Evolutionary conservation across 805 yeast genomes (phyloP).

Genomic region (Schwanniomyces yamadae): DNA sequence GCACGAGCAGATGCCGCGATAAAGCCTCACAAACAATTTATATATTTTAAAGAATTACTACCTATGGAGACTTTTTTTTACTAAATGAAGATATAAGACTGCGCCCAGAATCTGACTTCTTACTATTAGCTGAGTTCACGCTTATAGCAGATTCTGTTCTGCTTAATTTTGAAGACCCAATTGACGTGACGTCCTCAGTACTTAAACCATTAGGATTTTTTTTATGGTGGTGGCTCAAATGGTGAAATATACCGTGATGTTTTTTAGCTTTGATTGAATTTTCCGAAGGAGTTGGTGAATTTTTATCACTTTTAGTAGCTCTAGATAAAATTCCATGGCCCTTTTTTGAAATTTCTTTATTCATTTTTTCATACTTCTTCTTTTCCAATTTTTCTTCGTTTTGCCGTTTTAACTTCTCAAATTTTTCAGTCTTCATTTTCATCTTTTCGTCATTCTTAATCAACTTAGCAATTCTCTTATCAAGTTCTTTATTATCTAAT

Average conservation of each 20-base stretch:
- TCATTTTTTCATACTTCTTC: slow-evolving; percentile 2
- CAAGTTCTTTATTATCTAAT: slow-evolving; percentile 26
- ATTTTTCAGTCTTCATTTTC: slow-evolving; percentile 11
- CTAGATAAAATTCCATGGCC: not conserved
- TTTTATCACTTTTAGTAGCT: not conserved
- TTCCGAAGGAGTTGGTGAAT: slow-evolving; percentile 7
- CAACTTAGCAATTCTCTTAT: slow-evolving; percentile 30
- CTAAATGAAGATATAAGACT: too few relatives aligned
- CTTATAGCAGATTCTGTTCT: slow-evolving; percentile 18
- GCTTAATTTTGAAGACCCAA: slow-evolving; percentile 7
- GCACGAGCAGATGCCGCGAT: too few relatives aligned
- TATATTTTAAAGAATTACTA: too few relatives aligned
- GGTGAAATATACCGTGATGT: slow-evolving; percentile 20
- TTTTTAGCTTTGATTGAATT: slow-evolving; percentile 7
- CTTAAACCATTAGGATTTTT: slow-evolving; percentile 5
- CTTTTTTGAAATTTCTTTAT: slow-evolving; percentile 1
- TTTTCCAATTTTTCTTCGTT: slow-evolving; percentile 4
- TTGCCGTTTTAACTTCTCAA: slow-evolving; percentile 2
- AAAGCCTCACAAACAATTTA: too few relatives aligned
- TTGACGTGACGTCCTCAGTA: slow-evolving; percentile 10
- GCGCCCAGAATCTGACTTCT: too few relatives aligned
- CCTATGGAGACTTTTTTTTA: too few relatives aligned
- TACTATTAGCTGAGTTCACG: slow-evolving; percentile 18
- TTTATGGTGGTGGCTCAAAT: slow-evolving; percentile 13
- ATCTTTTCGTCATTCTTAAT: slow-evolving; percentile 32